Conservation (phyloP, 805 yeast species). For the Blastobotrys robertii region DNA sequence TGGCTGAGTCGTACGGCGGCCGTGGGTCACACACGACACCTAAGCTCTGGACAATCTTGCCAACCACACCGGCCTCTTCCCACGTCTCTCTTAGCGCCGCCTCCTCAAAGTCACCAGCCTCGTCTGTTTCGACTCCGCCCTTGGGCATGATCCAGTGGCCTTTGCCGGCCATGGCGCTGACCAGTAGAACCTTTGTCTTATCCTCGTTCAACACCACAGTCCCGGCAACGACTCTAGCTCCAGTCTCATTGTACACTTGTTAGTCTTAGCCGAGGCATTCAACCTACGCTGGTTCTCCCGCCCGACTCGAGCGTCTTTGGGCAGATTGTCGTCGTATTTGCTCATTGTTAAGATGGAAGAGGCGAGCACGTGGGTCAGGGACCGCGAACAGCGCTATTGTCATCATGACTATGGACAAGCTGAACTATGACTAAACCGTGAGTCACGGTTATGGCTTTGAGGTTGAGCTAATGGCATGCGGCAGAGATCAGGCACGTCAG, state of each 20-base stretch:
- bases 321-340: too few relatives aligned
- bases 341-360: too few relatives aligned
- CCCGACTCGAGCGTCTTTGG: constrained; percentile 29
- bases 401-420: too few relatives aligned
- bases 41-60: constrained; percentile 44
- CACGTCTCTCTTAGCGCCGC: constrained; percentile 85
- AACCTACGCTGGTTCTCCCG: constrained; percentile 26
- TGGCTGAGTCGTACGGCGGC: constrained; percentile 25
- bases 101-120: constrained; percentile 27
- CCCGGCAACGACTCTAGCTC: constrained; percentile 90
- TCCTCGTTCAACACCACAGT: constrained; percentile 60
- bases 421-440: too few relatives aligned
- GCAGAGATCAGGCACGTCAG: too few relatives aligned
- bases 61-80: constrained; percentile 94
- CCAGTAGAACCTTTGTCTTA: constrained; percentile 59
- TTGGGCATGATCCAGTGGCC: constrained; percentile 86
- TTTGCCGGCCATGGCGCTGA: constrained; percentile 60
- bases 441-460: too few relatives aligned
- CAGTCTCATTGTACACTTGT: constrained; percentile 31
- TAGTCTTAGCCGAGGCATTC: background rate
- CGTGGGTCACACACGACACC: constrained; percentile 60
- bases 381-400: too few relatives aligned
- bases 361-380: too few relatives aligned
- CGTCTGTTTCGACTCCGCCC: constrained; percentile 91
- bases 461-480: too few relatives aligned